These are phyloP conservation scores for Meredithiella fracta DNA, from an alignment of 2,329 filamentous ascomycete species.

Conservation along the genomic window DNA sequence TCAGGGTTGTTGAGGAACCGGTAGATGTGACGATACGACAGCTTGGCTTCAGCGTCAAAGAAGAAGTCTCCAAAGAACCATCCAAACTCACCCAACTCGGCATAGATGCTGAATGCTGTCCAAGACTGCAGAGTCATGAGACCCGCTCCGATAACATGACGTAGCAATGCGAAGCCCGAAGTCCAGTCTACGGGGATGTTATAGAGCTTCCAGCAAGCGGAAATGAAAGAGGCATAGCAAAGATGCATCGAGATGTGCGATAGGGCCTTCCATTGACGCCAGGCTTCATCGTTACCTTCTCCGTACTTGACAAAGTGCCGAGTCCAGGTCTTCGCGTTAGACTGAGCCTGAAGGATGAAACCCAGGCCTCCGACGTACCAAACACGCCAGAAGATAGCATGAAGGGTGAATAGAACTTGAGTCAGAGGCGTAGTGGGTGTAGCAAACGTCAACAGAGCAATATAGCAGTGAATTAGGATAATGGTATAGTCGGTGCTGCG, in stretches of 20 bases:
- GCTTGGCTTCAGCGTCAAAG: constrained; percentile 72
- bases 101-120: constrained; percentile 86
- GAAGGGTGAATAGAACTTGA: constrained; percentile 63
- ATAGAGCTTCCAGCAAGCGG: constrained; percentile 95
- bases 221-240: constrained; percentile 76
- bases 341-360: constrained; percentile 69
- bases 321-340: constrained; percentile 84
- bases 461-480: constrained; percentile 58
- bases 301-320: constrained; percentile 95
- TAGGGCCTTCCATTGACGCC: constrained; percentile 93
- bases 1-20: constrained; percentile 97
- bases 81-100: constrained; percentile 89
- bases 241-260: constrained; percentile 86
- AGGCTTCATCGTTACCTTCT: constrained; percentile 77
- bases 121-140: constrained; percentile 78
- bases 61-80: constrained; percentile 99
- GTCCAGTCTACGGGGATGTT: constrained; percentile 70
- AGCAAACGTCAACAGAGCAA: constrained; percentile 54
- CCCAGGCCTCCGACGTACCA: constrained; percentile 89
- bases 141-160: constrained; percentile 68
- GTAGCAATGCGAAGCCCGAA: constrained; percentile 68
- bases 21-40: constrained; percentile 95
- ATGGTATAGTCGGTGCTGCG: constrained; percentile 72
- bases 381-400: constrained; percentile 68
- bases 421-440: constrained; percentile 63